phyloP scores from a whole-genome alignment of 495 filamentous ascomycete species.

The Acidiella bohemica region DNA sequence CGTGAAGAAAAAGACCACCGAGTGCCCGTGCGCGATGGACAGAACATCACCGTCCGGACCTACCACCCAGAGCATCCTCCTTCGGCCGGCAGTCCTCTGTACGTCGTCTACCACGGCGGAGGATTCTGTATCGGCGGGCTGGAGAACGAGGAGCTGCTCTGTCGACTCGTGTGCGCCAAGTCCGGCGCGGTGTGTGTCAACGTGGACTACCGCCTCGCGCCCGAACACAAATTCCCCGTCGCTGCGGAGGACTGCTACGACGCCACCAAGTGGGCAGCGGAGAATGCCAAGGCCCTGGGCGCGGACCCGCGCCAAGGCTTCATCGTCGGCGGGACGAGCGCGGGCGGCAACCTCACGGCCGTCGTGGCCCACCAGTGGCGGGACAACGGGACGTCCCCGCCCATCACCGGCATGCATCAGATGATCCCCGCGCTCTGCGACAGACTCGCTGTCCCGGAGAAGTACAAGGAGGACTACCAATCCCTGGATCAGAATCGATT shows the following conservation, averaged over 20 bases:
- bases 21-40: conserved; percentile 19
- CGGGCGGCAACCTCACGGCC: conserved; percentile 36
- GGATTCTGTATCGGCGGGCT: conserved; percentile 16
- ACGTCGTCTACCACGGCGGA: conserved; percentile 20
- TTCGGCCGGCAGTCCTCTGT: conserved; percentile 15
- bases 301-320: conserved; percentile 34
- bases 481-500: conserved; percentile 32
- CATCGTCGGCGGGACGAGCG: conserved; percentile 37
- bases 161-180: conserved; percentile 9
- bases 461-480: conserved; percentile 26
- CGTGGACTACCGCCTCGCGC: conserved; percentile 36
- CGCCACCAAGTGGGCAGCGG: conserved; percentile 35
- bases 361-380: conserved; percentile 31
- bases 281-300: conserved; percentile 28
- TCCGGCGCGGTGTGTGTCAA: conserved; percentile 30
- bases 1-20: conserved; percentile 19
- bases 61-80: conserved; percentile 15
- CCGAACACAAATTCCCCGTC: conserved; percentile 37
- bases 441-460: conserved; percentile 18
- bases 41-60: conserved; percentile 13
- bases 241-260: conserved; percentile 38
- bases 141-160: conserved; percentile 20
- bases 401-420: conserved; percentile 34
- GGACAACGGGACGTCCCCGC: conserved; percentile 33
- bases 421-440: conserved; percentile 27